Evolutionary conservation across 2,329 filamentous ascomycete species (phyloP).

Genomic region (Fusarium heterosporum): DNA sequence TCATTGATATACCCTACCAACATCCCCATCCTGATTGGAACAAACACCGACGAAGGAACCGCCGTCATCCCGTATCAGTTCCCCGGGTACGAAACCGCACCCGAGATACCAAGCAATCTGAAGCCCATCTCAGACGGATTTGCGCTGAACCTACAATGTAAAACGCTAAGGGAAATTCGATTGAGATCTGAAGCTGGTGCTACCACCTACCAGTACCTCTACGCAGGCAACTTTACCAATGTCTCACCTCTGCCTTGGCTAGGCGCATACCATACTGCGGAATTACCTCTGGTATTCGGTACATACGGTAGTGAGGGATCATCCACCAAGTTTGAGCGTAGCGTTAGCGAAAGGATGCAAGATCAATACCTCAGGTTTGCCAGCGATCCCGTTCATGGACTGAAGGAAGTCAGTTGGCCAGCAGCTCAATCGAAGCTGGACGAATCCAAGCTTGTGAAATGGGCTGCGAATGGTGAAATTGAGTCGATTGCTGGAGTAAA

Average conservation of each 20-base stretch:
- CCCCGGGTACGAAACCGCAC: slow-evolving; percentile 25
- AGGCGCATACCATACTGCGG: slow-evolving; percentile 34
- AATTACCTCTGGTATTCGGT: slow-evolving; percentile 36
- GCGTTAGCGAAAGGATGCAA: slow-evolving; percentile 33
- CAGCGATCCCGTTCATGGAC: slow-evolving; percentile 15
- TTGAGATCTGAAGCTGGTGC: slow-evolving; percentile 25
- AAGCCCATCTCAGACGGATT: slow-evolving; percentile 16
- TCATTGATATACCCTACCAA: not conserved
- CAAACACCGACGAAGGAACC: slow-evolving; percentile 34
- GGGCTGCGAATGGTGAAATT: slow-evolving; percentile 14
- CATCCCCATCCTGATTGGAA: slow-evolving; percentile 29
- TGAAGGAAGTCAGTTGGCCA: slow-evolving; percentile 15
- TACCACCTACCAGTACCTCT: slow-evolving; percentile 34
- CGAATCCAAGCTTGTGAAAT: slow-evolving; percentile 17
- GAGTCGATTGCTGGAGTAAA: slow-evolving; percentile 3
- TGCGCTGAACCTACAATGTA: slow-evolving; percentile 29
- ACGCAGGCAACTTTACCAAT: slow-evolving; percentile 38
- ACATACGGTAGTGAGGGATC: slow-evolving; percentile 12
- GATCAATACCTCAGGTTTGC: slow-evolving; percentile 31
- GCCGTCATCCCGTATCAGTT: slow-evolving; percentile 32
- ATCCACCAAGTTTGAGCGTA: slow-evolving; percentile 22
- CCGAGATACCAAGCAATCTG: slow-evolving; percentile 15
- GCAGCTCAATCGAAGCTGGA: not conserved
- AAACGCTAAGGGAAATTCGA: slow-evolving; percentile 20
- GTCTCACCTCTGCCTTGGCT: slow-evolving; percentile 36